A percentile compares a stretch with the other conserved stretches of the same genome.
phyloP scores from a whole-genome alignment of 208 protist genomes.

The Trichomonas gallinae region DNA sequence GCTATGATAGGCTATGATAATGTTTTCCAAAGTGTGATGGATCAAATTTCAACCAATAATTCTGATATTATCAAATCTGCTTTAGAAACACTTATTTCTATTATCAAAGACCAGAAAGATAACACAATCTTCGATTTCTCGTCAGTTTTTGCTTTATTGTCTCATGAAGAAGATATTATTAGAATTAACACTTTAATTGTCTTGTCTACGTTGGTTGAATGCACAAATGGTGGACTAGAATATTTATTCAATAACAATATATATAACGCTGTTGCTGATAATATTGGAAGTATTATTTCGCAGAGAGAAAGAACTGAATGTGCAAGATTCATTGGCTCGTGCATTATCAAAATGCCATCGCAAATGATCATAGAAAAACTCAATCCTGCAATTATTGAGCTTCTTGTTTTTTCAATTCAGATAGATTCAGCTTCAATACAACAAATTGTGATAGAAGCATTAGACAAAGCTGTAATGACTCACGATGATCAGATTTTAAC shows the following conservation, averaged over 20 bases:
- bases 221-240: neutral
- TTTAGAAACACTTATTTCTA: neutral
- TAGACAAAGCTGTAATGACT: neutral
- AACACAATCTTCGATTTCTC: neutral
- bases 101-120: neutral
- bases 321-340: neutral
- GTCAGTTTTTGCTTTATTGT: neutral
- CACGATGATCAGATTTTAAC: neutral
- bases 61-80: neutral
- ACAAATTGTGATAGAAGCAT: neutral
- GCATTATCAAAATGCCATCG: neutral
- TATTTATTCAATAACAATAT: neutral
- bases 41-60: neutral
- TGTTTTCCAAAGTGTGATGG: neutral
- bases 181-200: neutral
- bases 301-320: neutral
- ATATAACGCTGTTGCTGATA: neutral
- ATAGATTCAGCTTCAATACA: neutral
- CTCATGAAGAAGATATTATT: neutral
- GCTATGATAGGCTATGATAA: neutral
- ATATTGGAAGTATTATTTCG: neutral
- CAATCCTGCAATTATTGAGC: neutral
- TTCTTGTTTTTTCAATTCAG: neutral
- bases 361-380: neutral
- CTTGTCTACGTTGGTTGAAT: neutral